These are phyloP conservation scores for Byssothecium circinans DNA, from an alignment of 2,329 filamentous ascomycete genomes.

Conservation along the genomic window DNA sequence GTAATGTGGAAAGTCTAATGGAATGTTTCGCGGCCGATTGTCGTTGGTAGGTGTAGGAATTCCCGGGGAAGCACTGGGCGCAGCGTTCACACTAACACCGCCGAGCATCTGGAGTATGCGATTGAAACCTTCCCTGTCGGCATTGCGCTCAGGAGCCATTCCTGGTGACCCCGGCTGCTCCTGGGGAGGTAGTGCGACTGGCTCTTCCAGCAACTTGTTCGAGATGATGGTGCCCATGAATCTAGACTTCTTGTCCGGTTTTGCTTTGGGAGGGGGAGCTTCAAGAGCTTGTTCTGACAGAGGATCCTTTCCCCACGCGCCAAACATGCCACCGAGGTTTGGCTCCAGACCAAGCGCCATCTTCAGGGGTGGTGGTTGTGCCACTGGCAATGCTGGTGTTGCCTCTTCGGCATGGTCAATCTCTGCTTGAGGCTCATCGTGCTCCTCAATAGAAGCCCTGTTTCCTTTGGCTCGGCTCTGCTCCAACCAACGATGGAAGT, in stretches of 20 bases:
- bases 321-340: constrained; percentile 77
- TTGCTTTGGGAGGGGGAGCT: constrained; percentile 39
- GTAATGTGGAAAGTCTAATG: constrained; percentile 35
- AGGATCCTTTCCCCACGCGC: constrained; percentile 57
- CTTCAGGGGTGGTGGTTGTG: constrained; percentile 41
- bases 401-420: constrained; percentile 15
- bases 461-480: constrained; percentile 75
- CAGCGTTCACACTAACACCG: constrained; percentile 34
- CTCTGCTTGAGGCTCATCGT: constrained; percentile 43
- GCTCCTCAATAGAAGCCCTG: constrained; percentile 50
- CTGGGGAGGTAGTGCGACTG: constrained; percentile 14
- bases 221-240: constrained; percentile 78
- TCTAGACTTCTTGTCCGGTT: constrained; percentile 73
- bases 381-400: constrained; percentile 20
- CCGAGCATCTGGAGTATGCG: constrained; percentile 81
- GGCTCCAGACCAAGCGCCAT: constrained; percentile 61
- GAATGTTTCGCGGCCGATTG: constrained; percentile 31
- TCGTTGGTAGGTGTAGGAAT: constrained; percentile 30
- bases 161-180: constrained; percentile 26
- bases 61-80: constrained; percentile 19
- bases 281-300: constrained; percentile 37
- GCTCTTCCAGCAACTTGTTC: constrained; percentile 42
- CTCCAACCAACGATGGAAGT: constrained; percentile 94
- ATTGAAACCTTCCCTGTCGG: constrained; percentile 85
- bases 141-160: constrained; percentile 49